Percentiles rank a stretch among this genome's conserved stretches.
Evolutionary conservation across 2,329 filamentous ascomycete species (phyloP).

Genomic region (Penicillium decumbens): DNA sequence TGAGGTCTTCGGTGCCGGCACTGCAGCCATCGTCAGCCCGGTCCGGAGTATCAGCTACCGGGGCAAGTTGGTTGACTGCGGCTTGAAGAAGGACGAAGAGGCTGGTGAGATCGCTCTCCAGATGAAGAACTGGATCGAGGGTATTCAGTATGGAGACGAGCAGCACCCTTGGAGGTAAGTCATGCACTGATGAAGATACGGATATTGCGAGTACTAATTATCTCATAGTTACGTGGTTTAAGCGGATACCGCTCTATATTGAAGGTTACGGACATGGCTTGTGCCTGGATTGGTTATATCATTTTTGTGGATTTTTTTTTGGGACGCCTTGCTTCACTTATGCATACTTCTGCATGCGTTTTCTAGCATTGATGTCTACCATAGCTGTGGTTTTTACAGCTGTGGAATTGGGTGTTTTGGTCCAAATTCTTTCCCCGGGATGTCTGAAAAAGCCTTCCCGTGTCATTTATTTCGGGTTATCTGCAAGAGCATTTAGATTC

Average conservation of each 20-base stretch:
- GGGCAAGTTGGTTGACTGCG: slow-evolving; percentile 75
- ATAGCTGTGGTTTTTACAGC: not conserved
- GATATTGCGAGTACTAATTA: slow-evolving; percentile 5
- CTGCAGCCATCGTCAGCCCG: slow-evolving; percentile 88
- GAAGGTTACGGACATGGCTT: not conserved
- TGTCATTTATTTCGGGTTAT: not conserved
- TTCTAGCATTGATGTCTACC: not conserved
- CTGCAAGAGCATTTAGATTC: not conserved
- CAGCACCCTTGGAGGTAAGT: slow-evolving; percentile 83
- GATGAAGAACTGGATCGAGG: slow-evolving; percentile 97
- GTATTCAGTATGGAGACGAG: slow-evolving; percentile 90
- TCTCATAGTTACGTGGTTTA: slow-evolving; percentile 25
- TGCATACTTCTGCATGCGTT: not conserved
- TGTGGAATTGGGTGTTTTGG: not conserved
- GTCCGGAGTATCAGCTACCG: slow-evolving; percentile 86
- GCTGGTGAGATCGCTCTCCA: slow-evolving; percentile 76
- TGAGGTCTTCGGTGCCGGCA: slow-evolving; percentile 91
- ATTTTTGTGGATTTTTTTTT: not conserved
- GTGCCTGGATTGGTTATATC: not conserved
- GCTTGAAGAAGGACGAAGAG: slow-evolving; percentile 73
- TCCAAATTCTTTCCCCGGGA: not conserved
- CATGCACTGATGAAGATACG: not conserved
- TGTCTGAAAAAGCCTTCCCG: not conserved
- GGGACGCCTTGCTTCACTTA: not conserved
- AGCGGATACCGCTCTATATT: not conserved